A percentile compares a stretch with the other conserved stretches of the same genome.
Conservation (phyloP, 257 asterid genomes). For the Nicotiana noctiflora region DNA sequence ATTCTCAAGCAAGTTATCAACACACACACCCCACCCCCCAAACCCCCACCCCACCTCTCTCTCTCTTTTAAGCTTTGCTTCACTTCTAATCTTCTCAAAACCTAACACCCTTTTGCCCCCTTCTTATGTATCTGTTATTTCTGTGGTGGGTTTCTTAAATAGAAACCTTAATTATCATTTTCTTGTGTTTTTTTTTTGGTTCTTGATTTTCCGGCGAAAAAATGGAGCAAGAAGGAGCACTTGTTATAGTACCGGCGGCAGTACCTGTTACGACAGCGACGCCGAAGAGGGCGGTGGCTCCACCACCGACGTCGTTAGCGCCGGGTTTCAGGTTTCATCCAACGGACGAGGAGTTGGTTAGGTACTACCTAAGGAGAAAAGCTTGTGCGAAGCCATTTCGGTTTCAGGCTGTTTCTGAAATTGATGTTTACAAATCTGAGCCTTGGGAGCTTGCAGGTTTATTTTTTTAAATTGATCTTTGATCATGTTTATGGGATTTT, state of each 20-base stretch:
- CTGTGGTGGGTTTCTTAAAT: background rate
- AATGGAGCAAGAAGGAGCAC: conserved; percentile 44
- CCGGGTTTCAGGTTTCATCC: conserved; percentile 98
- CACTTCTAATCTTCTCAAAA: conserved; percentile 47
- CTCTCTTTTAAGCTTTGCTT: conserved; percentile 34
- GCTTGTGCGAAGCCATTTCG: conserved; percentile 77
- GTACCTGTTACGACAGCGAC: conserved; percentile 19
- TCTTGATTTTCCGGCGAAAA: background rate
- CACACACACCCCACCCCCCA: background rate
- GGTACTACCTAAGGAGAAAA: conserved; percentile 79
- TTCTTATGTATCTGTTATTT: background rate
- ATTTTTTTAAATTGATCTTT: background rate
- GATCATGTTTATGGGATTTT: background rate
- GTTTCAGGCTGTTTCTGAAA: conserved; percentile 79
- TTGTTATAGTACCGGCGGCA: conserved; percentile 7
- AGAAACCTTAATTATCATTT: conserved; percentile 4
- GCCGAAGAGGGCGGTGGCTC: conserved; percentile 26
- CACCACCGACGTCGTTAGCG: conserved; percentile 66
- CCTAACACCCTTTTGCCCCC: conserved; percentile 12
- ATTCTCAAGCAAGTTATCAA: background rate
- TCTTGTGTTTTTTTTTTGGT: conserved; percentile 1
- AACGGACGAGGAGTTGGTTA: conserved; percentile 87
- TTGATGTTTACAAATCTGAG: conserved; percentile 97
- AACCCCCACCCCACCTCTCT: conserved; percentile 13
- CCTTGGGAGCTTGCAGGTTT: conserved; percentile 90